These are phyloP conservation scores for Vigna trinervia DNA, from an alignment of 306 rosid species.

Conservation along the genomic window DNA sequence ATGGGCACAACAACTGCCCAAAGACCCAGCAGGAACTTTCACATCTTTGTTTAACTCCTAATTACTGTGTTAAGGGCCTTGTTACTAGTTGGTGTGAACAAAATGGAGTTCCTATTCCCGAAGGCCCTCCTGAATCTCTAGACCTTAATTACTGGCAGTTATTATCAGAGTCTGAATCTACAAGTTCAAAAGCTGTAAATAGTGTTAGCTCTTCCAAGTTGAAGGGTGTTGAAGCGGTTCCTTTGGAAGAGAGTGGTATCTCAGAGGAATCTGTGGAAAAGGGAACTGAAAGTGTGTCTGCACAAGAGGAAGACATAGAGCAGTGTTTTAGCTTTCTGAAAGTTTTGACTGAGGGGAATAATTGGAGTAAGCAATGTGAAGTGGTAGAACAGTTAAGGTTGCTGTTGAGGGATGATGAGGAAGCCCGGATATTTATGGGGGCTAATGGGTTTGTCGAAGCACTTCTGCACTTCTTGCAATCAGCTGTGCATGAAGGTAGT, in stretches of 20 bases:
- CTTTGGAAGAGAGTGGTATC: conserved; percentile 72
- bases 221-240: conserved; percentile 81
- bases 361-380: conserved; percentile 68
- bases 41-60: conserved; percentile 91
- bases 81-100: conserved; percentile 96
- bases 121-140: conserved; percentile 88
- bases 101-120: conserved; percentile 80
- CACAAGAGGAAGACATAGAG: conserved; percentile 59
- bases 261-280: conserved; percentile 63
- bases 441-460: conserved; percentile 95
- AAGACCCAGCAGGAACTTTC: conserved; percentile 81
- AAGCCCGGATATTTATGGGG: conserved; percentile 92
- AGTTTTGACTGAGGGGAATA: conserved; percentile 65
- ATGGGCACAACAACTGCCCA: conserved; percentile 91
- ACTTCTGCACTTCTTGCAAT: conserved; percentile 68
- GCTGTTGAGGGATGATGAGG: conserved; percentile 87
- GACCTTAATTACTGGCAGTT: conserved; percentile 94
- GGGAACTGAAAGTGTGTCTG: conserved; percentile 57
- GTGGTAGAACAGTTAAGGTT: conserved; percentile 81
- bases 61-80: conserved; percentile 96
- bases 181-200: conserved; percentile 68
- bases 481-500: conserved; percentile 68
- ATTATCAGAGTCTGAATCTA: conserved; percentile 75
- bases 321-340: conserved; percentile 64
- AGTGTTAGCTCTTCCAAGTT: conserved; percentile 73